Evolutionary conservation across 208 protist species (phyloP).

Genomic region (Vickermania spadyakhi): DNA sequence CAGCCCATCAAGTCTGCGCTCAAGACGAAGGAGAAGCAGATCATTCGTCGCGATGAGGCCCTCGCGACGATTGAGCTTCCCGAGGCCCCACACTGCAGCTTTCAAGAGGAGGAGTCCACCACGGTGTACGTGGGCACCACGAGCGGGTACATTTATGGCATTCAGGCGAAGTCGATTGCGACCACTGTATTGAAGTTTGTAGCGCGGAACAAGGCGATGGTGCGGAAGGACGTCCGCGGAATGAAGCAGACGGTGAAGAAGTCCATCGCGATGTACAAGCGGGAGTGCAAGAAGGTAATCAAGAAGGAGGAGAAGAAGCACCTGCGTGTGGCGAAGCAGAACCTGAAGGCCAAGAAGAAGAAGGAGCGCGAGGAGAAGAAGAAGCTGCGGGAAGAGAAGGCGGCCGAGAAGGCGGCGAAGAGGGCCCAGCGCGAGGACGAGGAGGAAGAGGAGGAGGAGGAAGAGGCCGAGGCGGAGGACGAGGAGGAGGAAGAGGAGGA

Average conservation of each 20-base stretch:
- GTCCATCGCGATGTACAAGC: conserved; percentile 19
- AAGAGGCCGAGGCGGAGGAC: conserved; percentile 14
- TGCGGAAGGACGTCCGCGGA: conserved; percentile 24
- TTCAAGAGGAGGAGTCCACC: conserved; percentile 11
- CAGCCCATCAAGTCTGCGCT: conserved; percentile 35
- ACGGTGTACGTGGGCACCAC: conserved; percentile 44
- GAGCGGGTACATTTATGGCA: conserved; percentile 50
- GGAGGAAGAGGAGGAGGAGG: conserved; percentile 16
- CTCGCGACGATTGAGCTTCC: conserved; percentile 59
- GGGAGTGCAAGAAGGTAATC: conserved; percentile 24
- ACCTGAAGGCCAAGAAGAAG: conserved; percentile 20
- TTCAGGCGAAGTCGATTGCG: conserved; percentile 33
- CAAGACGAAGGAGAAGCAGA: conserved; percentile 32
- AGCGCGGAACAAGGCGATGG: conserved; percentile 24
- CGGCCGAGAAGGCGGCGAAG: conserved; percentile 16
- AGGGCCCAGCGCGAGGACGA: conserved; percentile 15
- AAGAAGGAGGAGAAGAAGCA: conserved; percentile 25
- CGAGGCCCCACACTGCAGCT: conserved; percentile 26
- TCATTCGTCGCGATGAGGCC: conserved; percentile 21
- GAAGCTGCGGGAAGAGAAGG: conserved; percentile 15
- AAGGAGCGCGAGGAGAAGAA: conserved; percentile 30
- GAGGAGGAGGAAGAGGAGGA: conserved; percentile 26
- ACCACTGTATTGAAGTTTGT: conserved; percentile 38
- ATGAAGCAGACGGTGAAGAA: conserved; percentile 33
- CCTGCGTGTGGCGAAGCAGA: conserved; percentile 27